Evolutionary conservation across 2,329 filamentous ascomycete species (phyloP).

Genomic region (Trichophyton rubrum): DNA sequence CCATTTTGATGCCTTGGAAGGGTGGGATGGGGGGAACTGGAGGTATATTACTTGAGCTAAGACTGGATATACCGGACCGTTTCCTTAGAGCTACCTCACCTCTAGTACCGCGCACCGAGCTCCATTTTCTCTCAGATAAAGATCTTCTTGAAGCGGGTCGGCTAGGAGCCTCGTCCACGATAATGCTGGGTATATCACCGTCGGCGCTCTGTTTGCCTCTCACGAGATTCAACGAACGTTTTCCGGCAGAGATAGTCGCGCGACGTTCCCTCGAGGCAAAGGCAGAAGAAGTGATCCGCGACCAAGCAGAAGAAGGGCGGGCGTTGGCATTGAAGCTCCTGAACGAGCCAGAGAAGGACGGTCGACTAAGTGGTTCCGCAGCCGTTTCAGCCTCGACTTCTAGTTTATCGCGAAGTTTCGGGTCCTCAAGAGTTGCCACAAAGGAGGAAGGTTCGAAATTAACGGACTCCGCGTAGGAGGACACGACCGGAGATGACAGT

Average conservation of each 20-base stretch:
- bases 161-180: conserved; percentile 24
- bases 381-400: not conserved
- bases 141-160: conserved; percentile 33
- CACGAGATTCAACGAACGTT: conserved; percentile 18
- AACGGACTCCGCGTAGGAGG: not conserved
- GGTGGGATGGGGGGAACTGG: conserved; percentile 15
- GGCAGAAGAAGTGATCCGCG: not conserved
- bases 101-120: conserved; percentile 23
- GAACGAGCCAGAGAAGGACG: not conserved
- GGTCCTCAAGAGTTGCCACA: not conserved
- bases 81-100: conserved; percentile 19
- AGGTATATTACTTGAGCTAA: conserved; percentile 15
- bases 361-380: not conserved
- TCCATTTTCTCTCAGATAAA: conserved; percentile 30
- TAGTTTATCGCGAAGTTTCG: not conserved
- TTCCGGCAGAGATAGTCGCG: conserved; percentile 11
- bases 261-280: not conserved
- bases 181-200: conserved; percentile 30
- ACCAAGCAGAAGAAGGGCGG: conserved; percentile 4
- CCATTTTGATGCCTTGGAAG: conserved; percentile 41
- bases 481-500: not conserved
- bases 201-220: conserved; percentile 15
- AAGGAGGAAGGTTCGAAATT: not conserved
- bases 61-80: not conserved
- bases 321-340: conserved; percentile 1